Base-by-base conservation (phyloP, 2,329 filamentous ascomycete genomes). In the Ceratocystiopsis sp. region DNA sequence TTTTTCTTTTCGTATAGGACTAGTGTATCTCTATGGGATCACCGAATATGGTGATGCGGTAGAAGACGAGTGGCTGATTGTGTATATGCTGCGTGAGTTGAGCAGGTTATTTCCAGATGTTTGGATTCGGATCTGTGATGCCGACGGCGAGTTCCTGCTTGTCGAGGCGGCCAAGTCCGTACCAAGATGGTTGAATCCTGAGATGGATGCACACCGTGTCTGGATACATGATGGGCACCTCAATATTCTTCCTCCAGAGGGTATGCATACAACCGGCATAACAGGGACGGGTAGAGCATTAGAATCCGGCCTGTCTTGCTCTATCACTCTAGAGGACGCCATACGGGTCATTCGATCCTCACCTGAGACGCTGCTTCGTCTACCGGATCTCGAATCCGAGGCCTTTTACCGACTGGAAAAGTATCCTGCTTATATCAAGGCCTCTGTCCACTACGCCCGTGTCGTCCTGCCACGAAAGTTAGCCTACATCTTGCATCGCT, bases 41-140 rank as follows among this genome's bases (percentile, higher is more conserved):
- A 91, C 85, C 1, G 83, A 89, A 57, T 96, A 86, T 54, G 87
- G 89, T 10, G 93, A 98, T 60, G 91, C 86, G 0, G 78, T 96
- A 4, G 89, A 94, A 55, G 91, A 98, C 53, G 93, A 98, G 64
- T 98, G 91, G 93, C 72, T 96, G 7, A 79, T 96, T 46, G 87
- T 96, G 17, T 94, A 87, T 61, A 64, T 96, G 6, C 67, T 98
- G 29, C 76, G 83, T 38, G 80, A 93, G 60, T 63, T 96, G 52
- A 87, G 80, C 52, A 81, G 70, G 51, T 68, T 71, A 35, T 83
- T 83, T 53, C 66, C 75, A 5, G 69, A 80, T 46, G 66, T 86
- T 9, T 98, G 89, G 87, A 73, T 86, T 39, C 78, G 83, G 40
- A 71, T 93, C 4, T 78, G 74, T 46, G 91, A 98, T 58, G 80